phyloP scores from a whole-genome alignment of 192 early-diverging fungal genomes.

The Phycomyces nitens region DNA sequence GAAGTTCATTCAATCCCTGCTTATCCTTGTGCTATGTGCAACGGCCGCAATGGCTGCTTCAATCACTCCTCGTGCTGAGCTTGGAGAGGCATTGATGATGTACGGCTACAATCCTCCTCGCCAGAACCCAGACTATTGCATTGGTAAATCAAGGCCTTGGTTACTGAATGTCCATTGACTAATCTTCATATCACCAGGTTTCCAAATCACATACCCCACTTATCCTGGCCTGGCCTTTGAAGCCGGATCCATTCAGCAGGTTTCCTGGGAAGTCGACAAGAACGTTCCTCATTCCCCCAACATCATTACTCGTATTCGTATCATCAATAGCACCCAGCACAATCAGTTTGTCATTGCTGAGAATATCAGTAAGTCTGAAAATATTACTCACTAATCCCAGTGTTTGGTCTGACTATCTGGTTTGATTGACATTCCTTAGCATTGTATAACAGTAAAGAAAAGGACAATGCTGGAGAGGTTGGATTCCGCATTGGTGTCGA shows the following conservation, averaged over 20 bases:
- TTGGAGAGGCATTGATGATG: conserved; percentile 26
- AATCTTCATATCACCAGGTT: neutral
- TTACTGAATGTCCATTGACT: neutral
- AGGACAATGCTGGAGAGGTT: conserved; percentile 8
- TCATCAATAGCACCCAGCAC: conserved; percentile 34
- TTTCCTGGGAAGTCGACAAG: conserved; percentile 30
- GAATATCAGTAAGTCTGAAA: conserved; percentile 24
- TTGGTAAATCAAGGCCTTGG: conserved; percentile 5
- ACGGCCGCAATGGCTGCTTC: neutral
- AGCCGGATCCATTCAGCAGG: conserved; percentile 20
- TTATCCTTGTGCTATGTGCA: neutral
- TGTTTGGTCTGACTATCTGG: neutral
- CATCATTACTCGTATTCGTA: conserved; percentile 37
- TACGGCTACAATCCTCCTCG: conserved; percentile 37
- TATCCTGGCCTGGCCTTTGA: conserved; percentile 29
- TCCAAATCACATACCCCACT: conserved; percentile 29
- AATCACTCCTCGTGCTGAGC: conserved; percentile 11
- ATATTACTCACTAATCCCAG: neutral
- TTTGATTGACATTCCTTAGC: conserved; percentile 11
- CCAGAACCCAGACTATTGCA: conserved; percentile 32
- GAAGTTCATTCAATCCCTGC: neutral
- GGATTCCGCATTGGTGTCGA: conserved; percentile 21
- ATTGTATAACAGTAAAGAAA: conserved; percentile 18
- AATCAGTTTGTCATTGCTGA: conserved; percentile 35
- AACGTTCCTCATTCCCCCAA: conserved; percentile 24